Conservation (phyloP, 371 early-diverging fungal genomes). For the Circinella umbellata region DNA sequence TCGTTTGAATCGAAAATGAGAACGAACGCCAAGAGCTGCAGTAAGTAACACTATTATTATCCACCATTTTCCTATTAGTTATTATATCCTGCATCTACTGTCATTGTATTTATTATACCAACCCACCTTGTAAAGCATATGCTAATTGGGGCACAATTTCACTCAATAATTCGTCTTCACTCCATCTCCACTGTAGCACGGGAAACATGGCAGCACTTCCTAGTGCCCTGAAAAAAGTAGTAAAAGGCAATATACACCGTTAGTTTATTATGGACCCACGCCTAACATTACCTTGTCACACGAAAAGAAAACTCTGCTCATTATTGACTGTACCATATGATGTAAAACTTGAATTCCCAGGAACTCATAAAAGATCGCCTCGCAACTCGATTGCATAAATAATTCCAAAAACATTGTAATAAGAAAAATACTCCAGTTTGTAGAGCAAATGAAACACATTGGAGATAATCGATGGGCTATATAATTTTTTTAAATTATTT, state of each 20-base stretch:
- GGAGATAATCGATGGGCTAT: slow-evolving; percentile 34
- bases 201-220: slow-evolving; percentile 49
- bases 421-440: slow-evolving; percentile 35
- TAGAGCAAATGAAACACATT: slow-evolving; percentile 33
- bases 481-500: not conserved
- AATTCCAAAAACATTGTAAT: slow-evolving; percentile 44
- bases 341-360: slow-evolving; percentile 39
- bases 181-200: slow-evolving; percentile 47
- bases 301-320: too few species aligned
- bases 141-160: slow-evolving; percentile 52
- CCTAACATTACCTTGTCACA: too few species aligned
- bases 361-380: slow-evolving; percentile 40
- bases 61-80: not conserved
- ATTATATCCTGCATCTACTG: too few species aligned
- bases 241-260: not conserved
- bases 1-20: slow-evolving; percentile 43
- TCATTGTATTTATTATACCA: not conserved
- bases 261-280: too few species aligned
- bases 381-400: slow-evolving; percentile 32
- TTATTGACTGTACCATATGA: slow-evolving; percentile 32
- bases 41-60: slow-evolving; percentile 35
- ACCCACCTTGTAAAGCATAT: slow-evolving; percentile 43
- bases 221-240: slow-evolving; percentile 34
- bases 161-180: slow-evolving; percentile 27
- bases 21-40: slow-evolving; percentile 40